Percentiles rank a stretch among this genome's conserved stretches.
Evolutionary conservation across 2,329 filamentous ascomycete species (phyloP).

Genomic region (Dendrostoma leiphaemia): DNA sequence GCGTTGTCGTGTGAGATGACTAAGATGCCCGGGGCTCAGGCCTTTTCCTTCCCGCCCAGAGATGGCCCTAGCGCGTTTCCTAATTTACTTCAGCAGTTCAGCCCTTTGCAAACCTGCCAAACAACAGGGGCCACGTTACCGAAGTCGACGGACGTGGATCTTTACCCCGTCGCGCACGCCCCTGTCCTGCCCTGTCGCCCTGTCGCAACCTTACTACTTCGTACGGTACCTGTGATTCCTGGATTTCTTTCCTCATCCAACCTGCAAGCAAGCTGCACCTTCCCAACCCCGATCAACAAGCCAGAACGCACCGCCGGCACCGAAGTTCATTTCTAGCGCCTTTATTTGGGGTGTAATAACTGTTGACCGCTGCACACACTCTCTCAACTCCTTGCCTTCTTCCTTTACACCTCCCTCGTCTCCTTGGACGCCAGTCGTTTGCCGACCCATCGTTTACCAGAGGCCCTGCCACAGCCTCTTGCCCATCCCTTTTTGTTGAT

Average conservation of each 20-base stretch:
- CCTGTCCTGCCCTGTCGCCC: too few species aligned
- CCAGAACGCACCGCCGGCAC: not conserved
- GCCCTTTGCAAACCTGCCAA: slow-evolving; percentile 2
- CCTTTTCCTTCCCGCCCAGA: too few species aligned
- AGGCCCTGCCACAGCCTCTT: slow-evolving; percentile 19
- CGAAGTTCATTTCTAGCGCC: not conserved
- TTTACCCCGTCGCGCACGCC: too few species aligned
- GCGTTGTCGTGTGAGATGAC: not conserved
- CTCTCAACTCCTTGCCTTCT: not conserved
- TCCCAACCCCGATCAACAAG: not conserved
- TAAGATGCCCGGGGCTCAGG: not conserved
- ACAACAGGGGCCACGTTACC: slow-evolving; percentile 10
- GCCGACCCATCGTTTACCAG: not conserved
- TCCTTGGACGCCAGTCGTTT: not conserved
- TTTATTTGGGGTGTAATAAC: not conserved
- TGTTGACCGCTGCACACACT: not conserved
- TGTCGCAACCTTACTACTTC: slow-evolving; percentile 1
- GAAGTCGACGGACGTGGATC: too few species aligned
- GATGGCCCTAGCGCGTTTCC: slow-evolving; percentile 4
- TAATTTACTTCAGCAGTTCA: not conserved
- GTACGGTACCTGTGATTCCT: not conserved
- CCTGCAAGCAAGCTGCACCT: not conserved
- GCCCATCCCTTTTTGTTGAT: not conserved
- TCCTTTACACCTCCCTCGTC: not conserved
- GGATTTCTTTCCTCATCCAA: not conserved